Base-by-base conservation (phyloP, 1,284 basidiomycete species). In the Cryptococcus sp. region DNA sequence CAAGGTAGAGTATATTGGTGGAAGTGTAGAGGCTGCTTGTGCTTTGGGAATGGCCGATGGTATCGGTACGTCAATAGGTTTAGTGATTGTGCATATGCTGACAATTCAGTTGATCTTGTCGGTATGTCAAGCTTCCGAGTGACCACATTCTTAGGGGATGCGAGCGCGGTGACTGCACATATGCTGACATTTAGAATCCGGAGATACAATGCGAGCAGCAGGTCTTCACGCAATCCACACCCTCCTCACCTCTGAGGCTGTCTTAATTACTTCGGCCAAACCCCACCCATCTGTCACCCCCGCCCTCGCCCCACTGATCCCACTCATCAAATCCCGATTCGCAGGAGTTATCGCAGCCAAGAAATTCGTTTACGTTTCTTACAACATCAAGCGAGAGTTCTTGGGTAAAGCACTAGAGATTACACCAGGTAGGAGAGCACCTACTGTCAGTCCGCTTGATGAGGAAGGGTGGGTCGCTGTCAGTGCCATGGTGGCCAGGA, bases 131-230 rank as follows among this genome's bases (percentile, higher is more conserved):
- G 16, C n/a, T 19, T 21, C 31, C 16, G 41, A 31, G 16, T 36
- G 34, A n/a, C 34, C 34, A 36, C 34, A 36, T 10, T 36, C 34
- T 36, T n/a, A 36, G 34, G n/a, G n/a, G n/a, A n/a, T n/a, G n/a
- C n/a, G n/a, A 10, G 11, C 34, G 34, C 34, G 34, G 34, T 36
- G 11, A 36, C 34, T 36, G 34, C 34, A 36, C n/a, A 36, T 41
- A 41, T 22, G 22, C n/a, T 46, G 19, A 48, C 45, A 9, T 18
- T 19, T 72, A 91, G 94, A 98, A 76, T 96, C 91, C n/a, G 94
- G 94, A 25, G 96, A 98, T 67, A 99, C 94, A 1, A 99, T 99
- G 96, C 90, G 94, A 40, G 96, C 94, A 22, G 94, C 93, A 2
- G 94, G 94, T 45, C 80, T 99, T 49, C 88, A 90, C 74, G 84